Evolutionary conservation across 331 rosid species (phyloP).

Genomic region (Quercus lobata): DNA sequence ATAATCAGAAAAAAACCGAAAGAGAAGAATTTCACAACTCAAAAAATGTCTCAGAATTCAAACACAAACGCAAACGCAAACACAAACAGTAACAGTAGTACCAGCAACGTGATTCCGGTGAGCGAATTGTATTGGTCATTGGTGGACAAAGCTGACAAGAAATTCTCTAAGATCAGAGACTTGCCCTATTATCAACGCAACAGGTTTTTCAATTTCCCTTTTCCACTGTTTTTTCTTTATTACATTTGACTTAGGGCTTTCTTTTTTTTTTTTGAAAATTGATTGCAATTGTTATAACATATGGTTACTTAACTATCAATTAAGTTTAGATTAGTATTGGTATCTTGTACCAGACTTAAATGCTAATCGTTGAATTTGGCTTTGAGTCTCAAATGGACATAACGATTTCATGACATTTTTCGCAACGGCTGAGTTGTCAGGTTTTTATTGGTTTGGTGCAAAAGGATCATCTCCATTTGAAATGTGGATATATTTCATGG

Average conservation of each 20-base stretch:
- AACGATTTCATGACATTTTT: too few relatives aligned
- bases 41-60: slow-evolving; percentile 25
- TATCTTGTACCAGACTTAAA: too few relatives aligned
- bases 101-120: slow-evolving; percentile 50
- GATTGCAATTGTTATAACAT: neutral
- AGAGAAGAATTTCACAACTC: neutral
- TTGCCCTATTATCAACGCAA: slow-evolving; percentile 86
- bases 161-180: slow-evolving; percentile 90
- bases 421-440: too few relatives aligned
- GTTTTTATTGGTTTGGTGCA: too few relatives aligned
- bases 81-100: neutral
- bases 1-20: neutral
- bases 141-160: slow-evolving; percentile 85
- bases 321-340: too few relatives aligned
- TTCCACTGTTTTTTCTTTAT: too few relatives aligned
- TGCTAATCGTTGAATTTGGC: neutral
- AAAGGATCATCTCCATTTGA: too few relatives aligned
- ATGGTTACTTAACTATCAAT: neutral
- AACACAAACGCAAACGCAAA: slow-evolving; percentile 14
- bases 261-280: neutral
- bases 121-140: slow-evolving; percentile 89
- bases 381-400: too few relatives aligned
- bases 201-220: slow-evolving; percentile 40
- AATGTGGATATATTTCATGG: too few relatives aligned
- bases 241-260: neutral